Percentiles rank a stretch among this genome's conserved stretches.
phyloP scores from a whole-genome alignment of 352 stramenopile species.

The Phytopythium helicoides region DNA sequence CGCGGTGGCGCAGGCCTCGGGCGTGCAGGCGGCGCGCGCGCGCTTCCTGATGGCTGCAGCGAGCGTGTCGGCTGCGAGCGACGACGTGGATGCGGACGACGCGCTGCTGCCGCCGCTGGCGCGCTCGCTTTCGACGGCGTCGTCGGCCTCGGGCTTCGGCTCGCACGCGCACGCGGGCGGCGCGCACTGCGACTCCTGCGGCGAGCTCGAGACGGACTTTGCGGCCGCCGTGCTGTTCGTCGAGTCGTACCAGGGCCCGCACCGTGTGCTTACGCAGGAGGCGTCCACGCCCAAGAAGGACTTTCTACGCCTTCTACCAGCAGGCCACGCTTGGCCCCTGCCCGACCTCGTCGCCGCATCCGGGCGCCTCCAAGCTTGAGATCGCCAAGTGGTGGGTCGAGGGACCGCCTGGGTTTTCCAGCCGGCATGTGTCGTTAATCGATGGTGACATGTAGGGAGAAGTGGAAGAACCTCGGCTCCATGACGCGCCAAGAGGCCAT shows the following conservation, averaged over 20 bases:
- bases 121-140: slow-evolving; percentile 31
- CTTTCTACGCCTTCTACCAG: slow-evolving; percentile 79
- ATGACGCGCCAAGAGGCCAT: slow-evolving; percentile 78
- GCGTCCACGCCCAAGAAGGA: slow-evolving; percentile 73
- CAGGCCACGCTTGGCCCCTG: slow-evolving; percentile 68
- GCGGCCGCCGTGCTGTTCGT: slow-evolving; percentile 73
- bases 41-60: slow-evolving; percentile 36
- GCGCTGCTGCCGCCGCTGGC: slow-evolving; percentile 10
- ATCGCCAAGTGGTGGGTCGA: slow-evolving; percentile 42
- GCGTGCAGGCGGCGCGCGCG: slow-evolving; percentile 36
- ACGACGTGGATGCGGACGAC: slow-evolving; percentile 32
- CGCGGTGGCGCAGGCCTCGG: slow-evolving; percentile 38
- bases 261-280: slow-evolving; percentile 74
- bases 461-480: slow-evolving; percentile 64
- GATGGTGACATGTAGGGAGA: slow-evolving; percentile 40
- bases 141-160: slow-evolving; percentile 11
- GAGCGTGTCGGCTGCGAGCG: slow-evolving; percentile 32
- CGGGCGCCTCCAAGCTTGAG: slow-evolving; percentile 49
- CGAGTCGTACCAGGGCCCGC: slow-evolving; percentile 74
- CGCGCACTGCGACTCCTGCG: slow-evolving; percentile 38
- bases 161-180: slow-evolving; percentile 22
- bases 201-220: slow-evolving; percentile 71
- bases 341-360: slow-evolving; percentile 23
- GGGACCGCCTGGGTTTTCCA: slow-evolving; percentile 1
- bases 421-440: not conserved